Evolutionary conservation across 495 filamentous ascomycete genomes (phyloP).

Genomic region (Lasiosphaeria hispida): DNA sequence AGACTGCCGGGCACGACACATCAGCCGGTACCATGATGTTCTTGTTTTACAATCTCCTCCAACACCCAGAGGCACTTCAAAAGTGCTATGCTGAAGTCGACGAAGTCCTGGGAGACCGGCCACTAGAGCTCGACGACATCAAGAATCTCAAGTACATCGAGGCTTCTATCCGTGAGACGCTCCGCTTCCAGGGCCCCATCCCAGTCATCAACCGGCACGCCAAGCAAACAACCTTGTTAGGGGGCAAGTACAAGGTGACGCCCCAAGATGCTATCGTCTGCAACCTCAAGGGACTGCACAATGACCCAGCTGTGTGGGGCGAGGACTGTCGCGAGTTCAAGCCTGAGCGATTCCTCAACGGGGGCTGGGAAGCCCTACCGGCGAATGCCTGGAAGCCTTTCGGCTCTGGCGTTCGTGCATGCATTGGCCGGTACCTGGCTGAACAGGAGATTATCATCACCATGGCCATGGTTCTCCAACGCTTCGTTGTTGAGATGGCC

Average conservation of each 20-base stretch:
- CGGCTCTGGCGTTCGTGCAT: conserved; percentile 41
- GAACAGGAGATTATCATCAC: conserved; percentile 51
- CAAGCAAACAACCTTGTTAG: conserved; percentile 22
- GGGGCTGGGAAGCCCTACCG: conserved; percentile 46
- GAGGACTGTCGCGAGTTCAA: conserved; percentile 27
- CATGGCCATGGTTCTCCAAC: conserved; percentile 48
- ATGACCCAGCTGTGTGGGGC: conserved; percentile 36
- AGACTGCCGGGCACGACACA: conserved; percentile 56
- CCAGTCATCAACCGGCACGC: conserved; percentile 28
- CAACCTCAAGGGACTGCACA: conserved; percentile 50
- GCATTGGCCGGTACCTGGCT: conserved; percentile 49
- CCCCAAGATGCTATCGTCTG: conserved; percentile 50
- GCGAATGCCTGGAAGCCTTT: conserved; percentile 52
- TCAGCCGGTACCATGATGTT: conserved; percentile 49
- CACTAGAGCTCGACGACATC: conserved; percentile 59
- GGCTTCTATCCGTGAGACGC: conserved; percentile 55
- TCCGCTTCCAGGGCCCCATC: conserved; percentile 59
- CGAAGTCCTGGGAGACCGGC: conserved; percentile 54
- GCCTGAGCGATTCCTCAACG: conserved; percentile 56
- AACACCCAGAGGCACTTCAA: conserved; percentile 34
- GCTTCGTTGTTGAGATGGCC: conserved; percentile 48
- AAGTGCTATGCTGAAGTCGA: conserved; percentile 36
- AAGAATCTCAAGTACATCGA: conserved; percentile 60
- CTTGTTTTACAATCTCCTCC: conserved; percentile 34
- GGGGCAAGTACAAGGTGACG: conserved; percentile 60